These are phyloP conservation scores for Nemania sp. DNA, from an alignment of 2,329 filamentous ascomycete species.

Conservation along the genomic window DNA sequence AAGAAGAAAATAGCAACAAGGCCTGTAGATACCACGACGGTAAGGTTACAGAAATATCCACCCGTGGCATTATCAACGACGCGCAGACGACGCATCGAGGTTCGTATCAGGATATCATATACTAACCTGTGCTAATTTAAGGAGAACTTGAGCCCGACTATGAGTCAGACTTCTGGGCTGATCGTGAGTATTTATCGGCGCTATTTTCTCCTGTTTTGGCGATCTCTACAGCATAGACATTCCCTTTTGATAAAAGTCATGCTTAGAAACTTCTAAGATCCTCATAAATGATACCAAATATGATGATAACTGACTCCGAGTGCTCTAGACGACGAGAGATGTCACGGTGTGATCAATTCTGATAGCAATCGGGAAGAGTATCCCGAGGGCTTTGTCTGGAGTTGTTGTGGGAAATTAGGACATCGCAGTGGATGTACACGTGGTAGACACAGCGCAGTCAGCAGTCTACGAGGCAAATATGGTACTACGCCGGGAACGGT, in stretches of 20 bases:
- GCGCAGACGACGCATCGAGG: not conserved
- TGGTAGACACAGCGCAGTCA: not conserved
- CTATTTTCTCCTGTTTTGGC: too few species aligned
- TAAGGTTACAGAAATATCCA: not conserved
- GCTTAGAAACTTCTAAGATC: too few species aligned
- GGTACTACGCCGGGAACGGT: not conserved
- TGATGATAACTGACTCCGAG: too few species aligned
- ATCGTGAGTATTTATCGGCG: too few species aligned
- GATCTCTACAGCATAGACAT: too few species aligned
- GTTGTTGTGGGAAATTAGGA: constrained; percentile 9
- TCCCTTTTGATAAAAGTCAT: too few species aligned
- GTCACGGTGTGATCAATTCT: constrained; percentile 47
- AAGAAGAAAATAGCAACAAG: constrained; percentile 32
- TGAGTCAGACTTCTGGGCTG: constrained; percentile 46
- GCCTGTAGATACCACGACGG: constrained; percentile 35
- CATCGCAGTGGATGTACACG: constrained; percentile 14
- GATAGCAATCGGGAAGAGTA: not conserved
- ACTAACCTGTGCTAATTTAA: constrained; percentile 14
- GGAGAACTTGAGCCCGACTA: constrained; percentile 45
- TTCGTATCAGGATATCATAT: not conserved
- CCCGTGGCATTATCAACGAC: not conserved
- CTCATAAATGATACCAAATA: too few species aligned
- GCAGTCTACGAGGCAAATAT: constrained; percentile 3
- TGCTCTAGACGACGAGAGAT: constrained; percentile 47
- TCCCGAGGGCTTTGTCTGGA: constrained; percentile 20